Percentiles rank a stretch among this genome's conserved stretches.
Evolutionary conservation across 2,329 filamentous ascomycete genomes (phyloP).

Genomic region (Trematosphaeria pertusa): DNA sequence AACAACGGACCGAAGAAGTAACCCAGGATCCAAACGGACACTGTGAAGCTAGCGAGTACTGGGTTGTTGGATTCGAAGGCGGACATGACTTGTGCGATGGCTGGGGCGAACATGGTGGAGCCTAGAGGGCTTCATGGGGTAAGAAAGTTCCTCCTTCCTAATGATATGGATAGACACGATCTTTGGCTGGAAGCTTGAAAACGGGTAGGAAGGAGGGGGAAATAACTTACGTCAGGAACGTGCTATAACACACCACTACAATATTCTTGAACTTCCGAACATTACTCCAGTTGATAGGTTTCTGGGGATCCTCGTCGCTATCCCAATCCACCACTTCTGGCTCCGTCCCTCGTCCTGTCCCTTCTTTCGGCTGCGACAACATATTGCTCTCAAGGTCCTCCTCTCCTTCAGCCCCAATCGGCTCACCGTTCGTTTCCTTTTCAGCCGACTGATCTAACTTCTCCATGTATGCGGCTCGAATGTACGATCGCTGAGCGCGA

Average conservation of each 20-base stretch:
- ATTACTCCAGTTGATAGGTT: slow-evolving; percentile 38
- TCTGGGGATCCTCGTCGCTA: slow-evolving; percentile 26
- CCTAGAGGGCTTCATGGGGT: slow-evolving; percentile 26
- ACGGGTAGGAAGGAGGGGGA: slow-evolving; percentile 3
- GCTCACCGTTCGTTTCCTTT: too few species aligned
- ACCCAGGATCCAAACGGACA: slow-evolving; percentile 32
- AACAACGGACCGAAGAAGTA: slow-evolving; percentile 37
- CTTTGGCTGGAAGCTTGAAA: slow-evolving; percentile 2
- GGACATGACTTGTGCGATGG: slow-evolving; percentile 25
- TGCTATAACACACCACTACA: slow-evolving; percentile 28
- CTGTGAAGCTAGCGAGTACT: slow-evolving; percentile 32
- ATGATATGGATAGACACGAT: neutral
- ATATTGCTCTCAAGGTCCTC: too few species aligned
- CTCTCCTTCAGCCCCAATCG: too few species aligned
- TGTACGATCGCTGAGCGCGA: too few species aligned
- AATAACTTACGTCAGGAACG: slow-evolving; percentile 34
- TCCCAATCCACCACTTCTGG: slow-evolving; percentile 23
- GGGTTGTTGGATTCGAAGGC: slow-evolving; percentile 23
- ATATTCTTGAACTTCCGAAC: slow-evolving; percentile 31
- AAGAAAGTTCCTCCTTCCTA: neutral
- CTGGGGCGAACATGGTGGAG: slow-evolving; percentile 35
- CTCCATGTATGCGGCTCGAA: too few species aligned
- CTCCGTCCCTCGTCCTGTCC: too few species aligned
- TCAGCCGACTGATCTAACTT: too few species aligned
- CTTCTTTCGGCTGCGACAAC: too few species aligned